Conservation (phyloP, 306 rosid genomes). For the Fragaria iinumae region DNA sequence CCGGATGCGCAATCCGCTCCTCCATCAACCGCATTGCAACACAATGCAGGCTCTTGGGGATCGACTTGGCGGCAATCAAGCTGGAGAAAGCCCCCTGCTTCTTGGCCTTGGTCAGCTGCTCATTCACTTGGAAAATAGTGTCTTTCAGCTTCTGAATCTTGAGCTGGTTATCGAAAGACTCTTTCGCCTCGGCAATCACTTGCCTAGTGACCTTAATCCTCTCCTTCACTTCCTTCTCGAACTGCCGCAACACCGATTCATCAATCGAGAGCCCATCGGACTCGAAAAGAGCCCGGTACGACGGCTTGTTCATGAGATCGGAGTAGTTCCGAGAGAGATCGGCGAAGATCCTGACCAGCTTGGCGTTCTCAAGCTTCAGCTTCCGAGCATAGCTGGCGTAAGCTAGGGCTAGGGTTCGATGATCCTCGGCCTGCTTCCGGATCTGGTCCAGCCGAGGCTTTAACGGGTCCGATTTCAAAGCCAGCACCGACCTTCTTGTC, state of each 20-base stretch:
- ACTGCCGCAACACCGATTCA: constrained; percentile 66
- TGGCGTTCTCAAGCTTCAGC: constrained; percentile 87
- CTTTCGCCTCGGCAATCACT: constrained; percentile 80
- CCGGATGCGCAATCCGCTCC: constrained; percentile 67
- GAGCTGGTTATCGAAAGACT: constrained; percentile 87
- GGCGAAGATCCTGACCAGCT: constrained; percentile 77
- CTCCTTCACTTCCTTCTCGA: constrained; percentile 95
- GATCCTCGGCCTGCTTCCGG: constrained; percentile 93
- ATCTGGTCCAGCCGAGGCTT: constrained; percentile 91
- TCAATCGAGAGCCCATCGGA: constrained; percentile 58
- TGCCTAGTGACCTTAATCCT: constrained; percentile 76
- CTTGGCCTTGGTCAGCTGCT: constrained; percentile 78
- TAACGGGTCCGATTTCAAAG: constrained; percentile 78
- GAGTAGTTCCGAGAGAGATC: constrained; percentile 73
- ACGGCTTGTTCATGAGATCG: constrained; percentile 69
- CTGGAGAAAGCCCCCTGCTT: constrained; percentile 96
- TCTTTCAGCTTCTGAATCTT: constrained; percentile 96
- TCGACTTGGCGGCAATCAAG: constrained; percentile 82
- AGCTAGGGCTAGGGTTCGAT: constrained; percentile 62
- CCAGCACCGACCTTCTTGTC: constrained; percentile 63
- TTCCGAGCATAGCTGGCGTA: constrained; percentile 82
- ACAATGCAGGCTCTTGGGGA: constrained; percentile 78
- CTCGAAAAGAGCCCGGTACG: constrained; percentile 46
- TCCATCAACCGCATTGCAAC: constrained; percentile 73
- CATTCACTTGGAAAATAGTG: constrained; percentile 81